Evolutionary conservation across 1,284 basidiomycete genomes (phyloP).

Genomic region (Microbotryum saponariae): DNA sequence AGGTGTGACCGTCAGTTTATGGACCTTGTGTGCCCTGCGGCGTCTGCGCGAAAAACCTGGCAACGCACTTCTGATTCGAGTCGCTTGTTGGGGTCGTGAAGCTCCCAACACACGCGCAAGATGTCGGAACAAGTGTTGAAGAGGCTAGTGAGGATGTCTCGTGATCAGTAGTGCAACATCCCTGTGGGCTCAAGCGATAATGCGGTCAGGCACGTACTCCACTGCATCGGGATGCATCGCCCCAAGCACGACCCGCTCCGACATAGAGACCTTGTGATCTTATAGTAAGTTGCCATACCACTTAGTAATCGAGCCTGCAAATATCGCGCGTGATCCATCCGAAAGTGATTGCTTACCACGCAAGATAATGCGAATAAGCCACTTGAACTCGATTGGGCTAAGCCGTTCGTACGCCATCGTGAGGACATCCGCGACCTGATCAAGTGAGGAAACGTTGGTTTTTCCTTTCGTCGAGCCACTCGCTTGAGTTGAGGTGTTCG

Average conservation of each 20-base stretch:
- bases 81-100: conserved; percentile 42
- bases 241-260: conserved; percentile 73
- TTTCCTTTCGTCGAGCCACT: no score
- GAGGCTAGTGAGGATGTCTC: conserved; percentile 39
- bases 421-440: no score
- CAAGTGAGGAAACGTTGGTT: no score
- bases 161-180: no score
- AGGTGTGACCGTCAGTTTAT: neutral
- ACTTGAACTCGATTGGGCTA: conserved; percentile 67
- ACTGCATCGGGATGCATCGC: conserved; percentile 86
- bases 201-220: conserved; percentile 41
- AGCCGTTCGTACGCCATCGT: conserved; percentile 5
- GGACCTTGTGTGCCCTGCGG: neutral
- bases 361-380: conserved; percentile 85
- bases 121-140: conserved; percentile 93
- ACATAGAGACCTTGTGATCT: conserved; percentile 46
- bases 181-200: no score
- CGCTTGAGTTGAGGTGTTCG: no score
- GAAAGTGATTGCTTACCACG: conserved; percentile 54
- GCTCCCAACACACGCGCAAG: conserved; percentile 68
- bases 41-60: no score
- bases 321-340: neutral
- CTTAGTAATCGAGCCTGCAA: conserved; percentile 56
- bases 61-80: conserved; percentile 39
- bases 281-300: conserved; percentile 35